Evolutionary conservation across 2,329 filamentous ascomycete species (phyloP).

Genomic region (Arthrinium phaeospermum): DNA sequence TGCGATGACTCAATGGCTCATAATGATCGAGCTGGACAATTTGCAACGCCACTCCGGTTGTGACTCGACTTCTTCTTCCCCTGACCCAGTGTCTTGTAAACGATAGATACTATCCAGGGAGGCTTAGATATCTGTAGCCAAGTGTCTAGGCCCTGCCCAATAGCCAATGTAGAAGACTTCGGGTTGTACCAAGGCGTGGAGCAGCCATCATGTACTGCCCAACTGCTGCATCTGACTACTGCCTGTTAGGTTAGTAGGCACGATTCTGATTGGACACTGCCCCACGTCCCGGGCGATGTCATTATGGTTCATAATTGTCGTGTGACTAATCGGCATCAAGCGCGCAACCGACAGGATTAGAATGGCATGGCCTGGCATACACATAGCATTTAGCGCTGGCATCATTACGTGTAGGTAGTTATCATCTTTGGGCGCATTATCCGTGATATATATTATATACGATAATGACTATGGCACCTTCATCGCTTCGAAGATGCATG

Average conservation of each 20-base stretch:
- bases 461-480: not conserved
- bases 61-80: not conserved
- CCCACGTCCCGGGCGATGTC: not conserved
- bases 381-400: no score
- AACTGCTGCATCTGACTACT: slow-evolving; percentile 10
- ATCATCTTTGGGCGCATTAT: not conserved
- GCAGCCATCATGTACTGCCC: slow-evolving; percentile 4
- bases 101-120: not conserved
- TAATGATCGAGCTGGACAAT: not conserved
- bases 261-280: not conserved
- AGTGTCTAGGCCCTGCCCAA: not conserved
- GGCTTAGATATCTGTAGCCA: not conserved
- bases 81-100: not conserved
- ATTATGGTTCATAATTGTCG: slow-evolving; percentile 18
- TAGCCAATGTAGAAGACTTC: not conserved
- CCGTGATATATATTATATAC: not conserved
- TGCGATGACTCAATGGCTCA: slow-evolving; percentile 5
- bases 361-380: not conserved
- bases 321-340: not conserved
- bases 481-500: no score
- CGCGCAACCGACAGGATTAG: not conserved
- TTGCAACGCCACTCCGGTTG: not conserved
- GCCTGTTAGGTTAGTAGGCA: not conserved
- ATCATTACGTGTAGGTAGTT: not conserved
- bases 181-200: not conserved